phyloP scores from a whole-genome alignment of 345 rosid species.

The Populus nigra region DNA sequence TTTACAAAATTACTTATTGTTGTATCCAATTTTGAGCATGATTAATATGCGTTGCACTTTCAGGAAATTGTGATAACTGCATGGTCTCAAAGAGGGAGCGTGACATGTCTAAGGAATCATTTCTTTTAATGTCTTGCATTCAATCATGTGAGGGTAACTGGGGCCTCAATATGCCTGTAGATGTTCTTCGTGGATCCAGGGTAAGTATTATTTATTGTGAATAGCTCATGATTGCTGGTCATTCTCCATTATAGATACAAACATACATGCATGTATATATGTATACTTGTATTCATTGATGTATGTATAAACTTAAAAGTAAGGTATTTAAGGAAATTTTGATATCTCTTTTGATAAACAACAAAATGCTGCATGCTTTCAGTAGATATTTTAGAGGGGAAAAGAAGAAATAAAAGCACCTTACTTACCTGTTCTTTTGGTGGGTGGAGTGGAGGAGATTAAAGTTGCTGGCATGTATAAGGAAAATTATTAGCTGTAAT shows the following conservation, averaged over 20 bases:
- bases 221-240: not conserved
- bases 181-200: slow-evolving; percentile 53
- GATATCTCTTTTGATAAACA: too few species aligned
- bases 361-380: too few species aligned
- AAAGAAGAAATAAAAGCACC: too few species aligned
- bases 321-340: too few species aligned
- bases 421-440: not conserved
- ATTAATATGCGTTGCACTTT: slow-evolving; percentile 3
- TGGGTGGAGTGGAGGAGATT: slow-evolving; percentile 1
- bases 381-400: too few species aligned
- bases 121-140: slow-evolving; percentile 38
- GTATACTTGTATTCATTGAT: too few species aligned
- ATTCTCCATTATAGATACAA: not conserved
- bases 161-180: slow-evolving; percentile 49
- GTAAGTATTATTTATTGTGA: slow-evolving; percentile 27
- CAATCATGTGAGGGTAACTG: slow-evolving; percentile 40
- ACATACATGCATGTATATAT: too few species aligned
- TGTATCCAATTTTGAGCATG: not conserved
- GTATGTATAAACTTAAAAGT: too few species aligned
- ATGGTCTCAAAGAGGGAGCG: slow-evolving; percentile 28
- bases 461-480: not conserved
- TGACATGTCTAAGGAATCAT: slow-evolving; percentile 47
- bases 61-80: slow-evolving; percentile 59
- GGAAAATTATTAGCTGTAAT: not conserved
- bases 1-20: not conserved